Evolutionary conservation across 129 eudicot species (phyloP).

Genomic region (Daucus carota): DH1_v3.0 NC_030383.2:41508001-41508500

Average conservation of each 20-base stretch:
- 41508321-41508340: not conserved
- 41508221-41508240: conserved; percentile 18
- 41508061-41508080: conserved; percentile 10
- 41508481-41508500: not conserved
- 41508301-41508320: not conserved
- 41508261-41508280: conserved; percentile 57
- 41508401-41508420: not conserved
- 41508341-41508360: conserved; percentile 28
- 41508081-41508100: not conserved
- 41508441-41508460: not conserved
- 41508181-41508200: conserved; percentile 6
- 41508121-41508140: conserved; percentile 14
- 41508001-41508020: conserved; percentile 21
- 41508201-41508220: conserved; percentile 3
- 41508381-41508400: not conserved
- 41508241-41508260: not conserved
- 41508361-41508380: not conserved
- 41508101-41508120: not conserved
- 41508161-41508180: conserved; percentile 15
- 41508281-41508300: conserved; percentile 50
- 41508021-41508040: conserved; percentile 33
- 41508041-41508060: conserved; percentile 35
- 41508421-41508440: not conserved
- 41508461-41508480: not conserved
- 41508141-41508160: conserved; percentile 11